Evolutionary conservation across 305 asterid species (phyloP).

Genomic region (Fraxinus albicans): DNA sequence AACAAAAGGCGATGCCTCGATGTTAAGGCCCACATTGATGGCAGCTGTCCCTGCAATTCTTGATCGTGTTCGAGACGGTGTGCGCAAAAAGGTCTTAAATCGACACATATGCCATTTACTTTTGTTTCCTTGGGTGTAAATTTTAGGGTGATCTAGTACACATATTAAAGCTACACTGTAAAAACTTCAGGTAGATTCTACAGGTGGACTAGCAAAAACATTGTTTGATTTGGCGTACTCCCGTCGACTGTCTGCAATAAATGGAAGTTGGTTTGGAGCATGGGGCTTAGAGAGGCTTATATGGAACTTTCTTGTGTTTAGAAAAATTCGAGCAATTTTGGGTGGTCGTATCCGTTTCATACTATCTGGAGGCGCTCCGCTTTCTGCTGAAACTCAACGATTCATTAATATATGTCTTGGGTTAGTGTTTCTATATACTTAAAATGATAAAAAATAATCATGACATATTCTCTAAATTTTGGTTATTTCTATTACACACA

Average conservation of each 20-base stretch:
- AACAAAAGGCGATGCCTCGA: slow-evolving; percentile 92
- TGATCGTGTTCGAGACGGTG: slow-evolving; percentile 96
- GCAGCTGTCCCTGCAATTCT: slow-evolving; percentile 98
- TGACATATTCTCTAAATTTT: neutral
- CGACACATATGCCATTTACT: slow-evolving; percentile 5
- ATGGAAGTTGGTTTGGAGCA: slow-evolving; percentile 98
- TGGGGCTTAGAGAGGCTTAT: slow-evolving; percentile 91
- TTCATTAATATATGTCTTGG: slow-evolving; percentile 96
- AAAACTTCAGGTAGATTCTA: slow-evolving; percentile 71
- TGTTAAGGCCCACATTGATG: slow-evolving; percentile 77
- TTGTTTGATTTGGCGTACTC: slow-evolving; percentile 84
- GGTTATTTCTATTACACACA: neutral
- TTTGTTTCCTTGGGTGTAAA: neutral
- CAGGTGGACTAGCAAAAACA: slow-evolving; percentile 79
- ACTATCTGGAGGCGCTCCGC: slow-evolving; percentile 99
- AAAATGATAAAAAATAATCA: neutral
- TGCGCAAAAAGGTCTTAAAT: slow-evolving; percentile 75
- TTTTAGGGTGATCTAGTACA: neutral
- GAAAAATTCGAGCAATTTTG: slow-evolving; percentile 85
- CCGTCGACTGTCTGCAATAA: slow-evolving; percentile 78
- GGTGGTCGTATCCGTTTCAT: slow-evolving; percentile 93
- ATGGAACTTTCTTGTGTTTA: slow-evolving; percentile 85
- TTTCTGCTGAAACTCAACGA: slow-evolving; percentile 92
- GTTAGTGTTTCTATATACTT: slow-evolving; percentile 49
- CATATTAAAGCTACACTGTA: slow-evolving; percentile 16